A percentile compares a stretch with the other conserved stretches of the same genome.
Conservation (phyloP, 108 stramenopile species). For the Nitzschia sp. region DNA sequence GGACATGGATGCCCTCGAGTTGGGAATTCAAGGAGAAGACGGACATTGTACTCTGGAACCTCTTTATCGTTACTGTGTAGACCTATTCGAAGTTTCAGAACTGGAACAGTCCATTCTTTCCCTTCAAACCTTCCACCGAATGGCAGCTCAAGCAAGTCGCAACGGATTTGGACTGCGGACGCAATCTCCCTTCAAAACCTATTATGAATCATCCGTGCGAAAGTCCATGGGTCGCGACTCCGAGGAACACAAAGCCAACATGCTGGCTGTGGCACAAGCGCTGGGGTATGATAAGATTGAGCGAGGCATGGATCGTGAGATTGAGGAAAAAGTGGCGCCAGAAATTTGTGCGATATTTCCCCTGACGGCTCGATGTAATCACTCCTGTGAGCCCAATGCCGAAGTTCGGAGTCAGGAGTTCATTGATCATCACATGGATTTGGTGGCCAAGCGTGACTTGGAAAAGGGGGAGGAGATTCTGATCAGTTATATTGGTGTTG, state of each 20-base stretch:
- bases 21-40: slow-evolving; percentile 18
- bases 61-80: slow-evolving; percentile 11
- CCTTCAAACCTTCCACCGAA: slow-evolving; percentile 19
- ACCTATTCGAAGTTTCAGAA: slow-evolving; percentile 6
- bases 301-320: slow-evolving; percentile 48
- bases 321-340: slow-evolving; percentile 21
- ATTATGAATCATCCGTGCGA: slow-evolving; percentile 38
- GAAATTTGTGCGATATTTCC: slow-evolving; percentile 42
- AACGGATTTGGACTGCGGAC: slow-evolving; percentile 41
- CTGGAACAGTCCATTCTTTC: slow-evolving; percentile 24
- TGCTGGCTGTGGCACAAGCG: slow-evolving; percentile 27
- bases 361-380: slow-evolving; percentile 50
- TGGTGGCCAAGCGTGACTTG: slow-evolving; percentile 48
- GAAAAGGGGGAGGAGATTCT: slow-evolving; percentile 51
- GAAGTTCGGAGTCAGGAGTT: slow-evolving; percentile 45
- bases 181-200: slow-evolving; percentile 42
- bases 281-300: slow-evolving; percentile 23
- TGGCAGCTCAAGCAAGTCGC: slow-evolving; percentile 32
- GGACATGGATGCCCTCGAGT: slow-evolving; percentile 34
- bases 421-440: slow-evolving; percentile 53
- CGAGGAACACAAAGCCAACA: slow-evolving; percentile 21
- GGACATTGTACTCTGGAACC: slow-evolving; percentile 27
- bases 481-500: slow-evolving; percentile 49
- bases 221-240: slow-evolving; percentile 34
- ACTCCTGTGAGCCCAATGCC: slow-evolving; percentile 51